Conservation (phyloP, 495 filamentous ascomycete genomes). For the Neurospora africana region DNA sequence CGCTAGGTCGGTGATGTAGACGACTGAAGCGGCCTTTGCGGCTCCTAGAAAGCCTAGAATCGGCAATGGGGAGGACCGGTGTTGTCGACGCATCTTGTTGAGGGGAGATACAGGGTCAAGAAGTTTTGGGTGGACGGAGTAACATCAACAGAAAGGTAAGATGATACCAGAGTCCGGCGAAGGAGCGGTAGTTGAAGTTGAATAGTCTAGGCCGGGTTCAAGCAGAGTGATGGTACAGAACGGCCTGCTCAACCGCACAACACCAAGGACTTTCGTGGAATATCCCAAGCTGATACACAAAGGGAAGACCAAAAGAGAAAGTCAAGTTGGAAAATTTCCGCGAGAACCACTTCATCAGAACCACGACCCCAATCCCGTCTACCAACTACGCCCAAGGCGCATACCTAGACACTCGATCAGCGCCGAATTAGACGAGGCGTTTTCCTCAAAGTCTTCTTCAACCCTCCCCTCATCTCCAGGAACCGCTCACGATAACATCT, state of each 20-base stretch:
- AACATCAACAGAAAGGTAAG: neutral
- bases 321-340: neutral
- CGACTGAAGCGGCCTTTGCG: slow-evolving; percentile 11
- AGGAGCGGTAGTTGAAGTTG: neutral
- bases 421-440: neutral
- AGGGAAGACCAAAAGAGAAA: neutral
- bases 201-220: neutral
- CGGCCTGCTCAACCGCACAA: neutral
- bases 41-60: slow-evolving; percentile 5
- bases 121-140: neutral
- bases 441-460: neutral
- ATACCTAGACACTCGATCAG: neutral
- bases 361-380: neutral
- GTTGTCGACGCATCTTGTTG: slow-evolving; percentile 9
- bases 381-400: neutral
- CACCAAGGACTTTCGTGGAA: neutral
- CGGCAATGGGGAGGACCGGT: neutral
- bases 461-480: neutral
- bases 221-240: neutral
- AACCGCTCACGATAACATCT: neutral
- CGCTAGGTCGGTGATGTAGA: slow-evolving; percentile 35
- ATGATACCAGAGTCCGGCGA: neutral
- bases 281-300: neutral
- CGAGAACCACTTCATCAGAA: neutral
- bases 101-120: neutral